phyloP scores from a whole-genome alignment of 805 yeast species.

The Sugiyamaella smithiae region DNA sequence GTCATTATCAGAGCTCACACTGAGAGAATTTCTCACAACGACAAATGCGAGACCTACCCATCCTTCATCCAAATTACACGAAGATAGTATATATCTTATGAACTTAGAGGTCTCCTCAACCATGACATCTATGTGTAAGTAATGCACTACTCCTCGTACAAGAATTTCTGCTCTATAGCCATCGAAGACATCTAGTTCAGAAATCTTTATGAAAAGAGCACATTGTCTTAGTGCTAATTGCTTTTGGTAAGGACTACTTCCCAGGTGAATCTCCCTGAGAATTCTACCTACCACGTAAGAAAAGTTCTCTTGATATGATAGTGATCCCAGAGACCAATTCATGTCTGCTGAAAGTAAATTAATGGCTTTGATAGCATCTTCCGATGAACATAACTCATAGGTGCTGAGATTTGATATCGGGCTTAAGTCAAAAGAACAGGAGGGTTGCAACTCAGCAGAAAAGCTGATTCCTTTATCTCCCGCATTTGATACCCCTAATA shows the following conservation, averaged over 20 bases:
- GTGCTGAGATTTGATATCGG: background rate
- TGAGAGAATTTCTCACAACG: background rate
- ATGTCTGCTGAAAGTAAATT: background rate
- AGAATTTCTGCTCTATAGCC: slow-evolving; percentile 10
- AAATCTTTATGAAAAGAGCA: background rate
- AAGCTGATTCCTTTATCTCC: background rate
- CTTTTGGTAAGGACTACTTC: background rate
- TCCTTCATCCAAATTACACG: too few species aligned
- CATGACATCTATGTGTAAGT: too few species aligned
- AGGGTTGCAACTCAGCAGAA: background rate
- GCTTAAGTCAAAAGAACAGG: background rate
- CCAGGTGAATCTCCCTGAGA: background rate
- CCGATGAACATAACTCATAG: background rate
- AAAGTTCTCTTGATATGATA: background rate
- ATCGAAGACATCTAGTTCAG: background rate
- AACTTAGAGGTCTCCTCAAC: too few species aligned
- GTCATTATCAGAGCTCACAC: background rate
- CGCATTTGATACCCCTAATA: background rate
- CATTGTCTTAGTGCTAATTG: slow-evolving; percentile 1
- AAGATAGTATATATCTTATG: too few species aligned
- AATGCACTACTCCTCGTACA: slow-evolving; percentile 3
- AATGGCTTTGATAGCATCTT: background rate
- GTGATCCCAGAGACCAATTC: background rate
- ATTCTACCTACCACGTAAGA: background rate
- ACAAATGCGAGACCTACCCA: background rate